Evolutionary conservation across 495 filamentous ascomycete genomes (phyloP).

Genomic region (Neohortaea acidophila): DNA sequence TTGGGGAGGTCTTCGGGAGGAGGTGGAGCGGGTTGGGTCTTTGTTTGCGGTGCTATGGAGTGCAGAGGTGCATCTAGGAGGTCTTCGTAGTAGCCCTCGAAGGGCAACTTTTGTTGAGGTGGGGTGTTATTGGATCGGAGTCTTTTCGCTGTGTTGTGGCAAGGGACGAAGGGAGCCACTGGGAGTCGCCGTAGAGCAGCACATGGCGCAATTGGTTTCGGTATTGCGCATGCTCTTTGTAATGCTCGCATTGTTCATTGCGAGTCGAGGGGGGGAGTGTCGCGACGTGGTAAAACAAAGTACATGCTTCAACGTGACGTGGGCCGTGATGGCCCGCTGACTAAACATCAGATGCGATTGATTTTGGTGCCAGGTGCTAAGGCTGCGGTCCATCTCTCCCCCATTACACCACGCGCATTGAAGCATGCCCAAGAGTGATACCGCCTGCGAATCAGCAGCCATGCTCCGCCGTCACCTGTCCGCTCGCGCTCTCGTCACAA

Average conservation of each 20-base stretch:
- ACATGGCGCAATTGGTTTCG: neutral
- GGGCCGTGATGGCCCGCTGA: too few species aligned
- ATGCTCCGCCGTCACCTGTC: too few species aligned
- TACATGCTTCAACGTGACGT: too few species aligned
- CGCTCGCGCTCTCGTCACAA: too few species aligned
- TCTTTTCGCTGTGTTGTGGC: too few species aligned
- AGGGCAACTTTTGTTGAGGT: slow-evolving; percentile 4
- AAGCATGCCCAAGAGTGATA: too few species aligned
- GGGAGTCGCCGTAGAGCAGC: neutral
- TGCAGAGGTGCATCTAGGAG: slow-evolving; percentile 31
- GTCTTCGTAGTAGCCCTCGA: slow-evolving; percentile 30
- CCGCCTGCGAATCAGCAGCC: too few species aligned
- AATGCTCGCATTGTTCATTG: neutral
- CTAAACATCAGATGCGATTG: too few species aligned
- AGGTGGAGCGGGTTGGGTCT: slow-evolving; percentile 9
- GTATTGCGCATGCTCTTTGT: neutral
- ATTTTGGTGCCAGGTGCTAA: too few species aligned
- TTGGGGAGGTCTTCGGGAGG: slow-evolving; percentile 24
- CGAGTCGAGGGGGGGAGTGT: neutral
- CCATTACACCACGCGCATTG: too few species aligned
- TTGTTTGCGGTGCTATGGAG: slow-evolving; percentile 7
- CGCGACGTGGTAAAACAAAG: neutral
- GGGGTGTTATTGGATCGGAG: neutral
- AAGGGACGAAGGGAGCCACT: neutral
- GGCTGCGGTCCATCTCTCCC: too few species aligned